Conservation (phyloP, 805 yeast genomes). For the Pichia manshurica region DNA sequence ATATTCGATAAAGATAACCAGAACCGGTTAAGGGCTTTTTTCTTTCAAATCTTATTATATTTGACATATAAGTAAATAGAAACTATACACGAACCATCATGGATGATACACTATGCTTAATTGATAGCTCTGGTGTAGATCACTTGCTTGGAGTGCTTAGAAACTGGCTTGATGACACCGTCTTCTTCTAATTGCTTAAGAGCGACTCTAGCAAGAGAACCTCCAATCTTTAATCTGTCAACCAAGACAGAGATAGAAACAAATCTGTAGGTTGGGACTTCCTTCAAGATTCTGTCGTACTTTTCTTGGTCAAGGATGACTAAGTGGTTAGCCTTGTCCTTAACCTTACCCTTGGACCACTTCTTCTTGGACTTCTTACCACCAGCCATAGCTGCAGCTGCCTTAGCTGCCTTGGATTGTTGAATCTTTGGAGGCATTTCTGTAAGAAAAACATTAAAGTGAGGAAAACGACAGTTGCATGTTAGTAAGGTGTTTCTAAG, state of each 20-base stretch:
- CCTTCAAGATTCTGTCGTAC: conserved; percentile 99
- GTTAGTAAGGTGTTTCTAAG: conserved; percentile 16
- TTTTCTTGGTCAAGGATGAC: conserved; percentile 96
- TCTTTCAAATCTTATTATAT: not conserved
- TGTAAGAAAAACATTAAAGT: conserved; percentile 21
- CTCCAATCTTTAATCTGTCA: conserved; percentile 99
- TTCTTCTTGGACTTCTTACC: conserved; percentile 99
- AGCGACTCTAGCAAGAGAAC: conserved; percentile 98
- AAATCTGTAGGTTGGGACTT: conserved; percentile 97
- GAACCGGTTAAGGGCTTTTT: not conserved
- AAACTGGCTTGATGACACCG: conserved; percentile 91
- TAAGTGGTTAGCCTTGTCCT: conserved; percentile 99
- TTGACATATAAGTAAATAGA: not conserved
- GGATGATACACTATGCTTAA: conserved; percentile 30
- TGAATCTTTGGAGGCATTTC: conserved; percentile 98
- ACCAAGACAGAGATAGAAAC: conserved; percentile 97
- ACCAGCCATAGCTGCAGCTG: conserved; percentile 99
- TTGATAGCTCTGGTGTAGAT: conserved; percentile 86
- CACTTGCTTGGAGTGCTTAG: conserved; percentile 93
- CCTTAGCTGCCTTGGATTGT: conserved; percentile 99
- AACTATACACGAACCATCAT: not conserved
- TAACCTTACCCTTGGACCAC: conserved; percentile 99
- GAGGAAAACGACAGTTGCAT: not conserved
- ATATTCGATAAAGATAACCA: too few relatives aligned
- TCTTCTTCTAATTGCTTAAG: conserved; percentile 90